Evolutionary conservation across 1,139 yeast genomes (phyloP).

Genomic region (Trichomonascaceae sp.): DNA sequence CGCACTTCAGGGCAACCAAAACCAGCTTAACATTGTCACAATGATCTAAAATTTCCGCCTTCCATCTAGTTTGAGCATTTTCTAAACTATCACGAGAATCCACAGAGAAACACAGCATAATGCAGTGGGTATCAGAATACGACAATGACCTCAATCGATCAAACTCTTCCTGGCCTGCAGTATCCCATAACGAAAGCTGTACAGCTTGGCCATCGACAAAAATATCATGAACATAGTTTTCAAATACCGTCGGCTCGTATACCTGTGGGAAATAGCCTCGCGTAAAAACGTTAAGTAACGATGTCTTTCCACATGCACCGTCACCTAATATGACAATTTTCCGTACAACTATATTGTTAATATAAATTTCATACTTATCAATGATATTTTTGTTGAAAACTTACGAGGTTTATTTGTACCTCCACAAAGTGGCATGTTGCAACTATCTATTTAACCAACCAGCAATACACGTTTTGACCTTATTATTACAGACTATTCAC

Average conservation of each 20-base stretch:
- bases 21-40: constrained; percentile 95
- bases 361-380: background rate
- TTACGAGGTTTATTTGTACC: constrained; percentile 50
- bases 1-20: constrained; percentile 90
- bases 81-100: constrained; percentile 93
- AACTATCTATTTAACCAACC: background rate
- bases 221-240: constrained; percentile 94
- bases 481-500: background rate
- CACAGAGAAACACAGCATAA: constrained; percentile 91
- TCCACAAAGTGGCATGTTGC: constrained; percentile 63
- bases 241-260: constrained; percentile 96
- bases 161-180: constrained; percentile 98
- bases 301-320: constrained; percentile 94
- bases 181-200: constrained; percentile 93
- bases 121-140: constrained; percentile 93
- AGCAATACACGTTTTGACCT: background rate
- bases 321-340: constrained; percentile 95
- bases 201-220: constrained; percentile 92
- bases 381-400: constrained; percentile 3
- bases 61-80: constrained; percentile 94
- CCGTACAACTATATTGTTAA: constrained; percentile 52
- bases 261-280: constrained; percentile 98
- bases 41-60: constrained; percentile 91
- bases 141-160: constrained; percentile 85
- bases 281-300: constrained; percentile 90